phyloP scores from a whole-genome alignment of 257 asterid species.

The Ligustrum vulgare region DNA sequence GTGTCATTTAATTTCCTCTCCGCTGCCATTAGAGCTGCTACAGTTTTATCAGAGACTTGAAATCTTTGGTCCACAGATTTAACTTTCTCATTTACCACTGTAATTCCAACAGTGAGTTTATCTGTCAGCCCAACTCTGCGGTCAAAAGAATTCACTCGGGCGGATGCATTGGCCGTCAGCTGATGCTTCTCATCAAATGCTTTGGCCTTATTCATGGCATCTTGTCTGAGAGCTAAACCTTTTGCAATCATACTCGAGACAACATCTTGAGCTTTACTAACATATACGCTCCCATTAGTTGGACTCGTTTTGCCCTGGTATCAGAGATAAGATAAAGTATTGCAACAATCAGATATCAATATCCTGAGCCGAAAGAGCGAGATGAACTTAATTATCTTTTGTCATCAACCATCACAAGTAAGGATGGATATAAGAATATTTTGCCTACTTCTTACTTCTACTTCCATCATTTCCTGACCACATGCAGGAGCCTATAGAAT shows the following conservation, averaged over 20 bases:
- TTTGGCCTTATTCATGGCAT: slow-evolving; percentile 90
- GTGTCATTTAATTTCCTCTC: slow-evolving; percentile 89
- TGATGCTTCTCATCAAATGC: slow-evolving; percentile 93
- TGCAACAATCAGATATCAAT: slow-evolving; percentile 17
- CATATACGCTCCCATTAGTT: slow-evolving; percentile 51
- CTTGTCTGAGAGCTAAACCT: slow-evolving; percentile 87
- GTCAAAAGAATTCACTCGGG: slow-evolving; percentile 78
- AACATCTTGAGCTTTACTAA: slow-evolving; percentile 89
- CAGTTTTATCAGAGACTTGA: slow-evolving; percentile 94
- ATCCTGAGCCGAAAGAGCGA: slow-evolving; percentile 2
- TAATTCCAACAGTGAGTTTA: slow-evolving; percentile 81
- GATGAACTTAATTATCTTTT: slow-evolving; percentile 8
- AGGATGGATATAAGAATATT: slow-evolving; percentile 5
- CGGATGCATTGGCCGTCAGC: slow-evolving; percentile 92
- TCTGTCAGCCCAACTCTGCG: slow-evolving; percentile 80
- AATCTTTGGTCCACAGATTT: slow-evolving; percentile 90
- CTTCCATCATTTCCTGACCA: slow-evolving; percentile 1
- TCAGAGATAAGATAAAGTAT: slow-evolving; percentile 26
- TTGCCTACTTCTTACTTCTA: not conserved
- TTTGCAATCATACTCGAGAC: slow-evolving; percentile 87
- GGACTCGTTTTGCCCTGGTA: slow-evolving; percentile 58
- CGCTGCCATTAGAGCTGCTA: slow-evolving; percentile 94
- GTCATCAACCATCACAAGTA: slow-evolving; percentile 4
- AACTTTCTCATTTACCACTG: slow-evolving; percentile 44
- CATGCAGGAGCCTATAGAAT: not conserved